Conservation (phyloP, 148 eudicot genomes). For the Rhododendron ovatum region DNA sequence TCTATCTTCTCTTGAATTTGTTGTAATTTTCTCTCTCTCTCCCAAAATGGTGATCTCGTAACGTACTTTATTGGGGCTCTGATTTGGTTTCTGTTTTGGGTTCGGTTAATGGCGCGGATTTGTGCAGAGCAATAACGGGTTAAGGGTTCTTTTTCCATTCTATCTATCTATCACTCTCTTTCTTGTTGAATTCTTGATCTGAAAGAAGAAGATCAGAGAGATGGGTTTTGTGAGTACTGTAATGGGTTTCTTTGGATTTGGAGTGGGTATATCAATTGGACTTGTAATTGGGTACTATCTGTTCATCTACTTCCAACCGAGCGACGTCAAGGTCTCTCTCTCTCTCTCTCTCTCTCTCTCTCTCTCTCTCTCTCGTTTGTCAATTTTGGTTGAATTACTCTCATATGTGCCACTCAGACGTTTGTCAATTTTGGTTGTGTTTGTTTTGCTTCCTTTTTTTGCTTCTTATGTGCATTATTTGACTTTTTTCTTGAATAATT, state of each 20-base stretch:
- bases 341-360: conserved; percentile 14
- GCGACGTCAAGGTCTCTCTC: conserved; percentile 68
- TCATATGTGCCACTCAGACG: background rate
- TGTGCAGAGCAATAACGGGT: background rate
- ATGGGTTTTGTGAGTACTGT: conserved; percentile 79
- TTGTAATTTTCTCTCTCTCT: background rate
- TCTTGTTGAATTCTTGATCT: conserved; percentile 6
- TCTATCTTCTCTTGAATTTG: background rate
- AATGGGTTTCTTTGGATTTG: conserved; percentile 75
- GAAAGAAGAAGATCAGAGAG: conserved; percentile 23
- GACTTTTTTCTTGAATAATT: background rate
- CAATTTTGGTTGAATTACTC: background rate
- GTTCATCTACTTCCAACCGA: conserved; percentile 67
- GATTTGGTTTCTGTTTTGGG: background rate
- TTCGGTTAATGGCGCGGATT: background rate
- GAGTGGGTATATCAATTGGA: conserved; percentile 67
- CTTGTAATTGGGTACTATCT: conserved; percentile 72
- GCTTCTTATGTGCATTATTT: background rate
- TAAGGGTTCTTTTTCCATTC: background rate
- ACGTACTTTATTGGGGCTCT: background rate
- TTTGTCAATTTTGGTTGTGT: background rate
- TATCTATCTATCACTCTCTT: background rate
- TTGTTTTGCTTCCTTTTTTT: background rate
- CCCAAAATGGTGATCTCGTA: background rate
- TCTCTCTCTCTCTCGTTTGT: background rate